phyloP scores from a whole-genome alignment of 768 basidiomycete species.

The Macrocybe gigantea region DNA sequence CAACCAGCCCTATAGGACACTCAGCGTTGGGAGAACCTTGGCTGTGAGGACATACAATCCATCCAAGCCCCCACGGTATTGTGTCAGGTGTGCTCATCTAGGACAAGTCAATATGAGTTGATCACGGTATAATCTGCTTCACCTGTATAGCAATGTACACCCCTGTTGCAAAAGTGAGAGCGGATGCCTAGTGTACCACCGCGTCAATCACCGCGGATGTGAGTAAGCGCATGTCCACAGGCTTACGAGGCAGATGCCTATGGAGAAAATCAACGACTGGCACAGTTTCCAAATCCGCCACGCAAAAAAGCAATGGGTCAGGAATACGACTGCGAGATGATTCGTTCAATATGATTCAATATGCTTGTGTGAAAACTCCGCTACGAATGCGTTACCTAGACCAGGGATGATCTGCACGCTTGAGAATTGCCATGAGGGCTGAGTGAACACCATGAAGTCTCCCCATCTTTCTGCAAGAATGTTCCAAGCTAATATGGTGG shows the following conservation, averaged over 20 bases:
- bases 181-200: too few relatives aligned
- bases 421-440: slow-evolving; percentile 1
- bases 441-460: neutral
- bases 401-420: slow-evolving; percentile 2
- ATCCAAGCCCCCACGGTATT: too few relatives aligned
- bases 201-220: too few relatives aligned
- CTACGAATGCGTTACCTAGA: neutral
- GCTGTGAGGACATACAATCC: too few relatives aligned
- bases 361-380: too few relatives aligned
- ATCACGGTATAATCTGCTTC: too few relatives aligned
- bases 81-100: too few relatives aligned
- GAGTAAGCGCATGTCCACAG: too few relatives aligned
- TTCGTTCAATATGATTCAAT: neutral
- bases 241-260: neutral
- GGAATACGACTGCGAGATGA: neutral
- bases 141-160: too few relatives aligned
- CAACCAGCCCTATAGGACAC: neutral
- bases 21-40: too few relatives aligned
- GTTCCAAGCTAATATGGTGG: slow-evolving; percentile 3
- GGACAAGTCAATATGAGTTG: too few relatives aligned
- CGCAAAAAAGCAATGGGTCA: slow-evolving; percentile 2
- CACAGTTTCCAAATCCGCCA: slow-evolving; percentile 7
- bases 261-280: neutral
- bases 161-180: too few relatives aligned
- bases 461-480: slow-evolving; percentile 2